These are phyloP conservation scores for Arthrobotrys pseudoclavata DNA, from an alignment of 2,329 filamentous ascomycete species.

Conservation along the genomic window DNA sequence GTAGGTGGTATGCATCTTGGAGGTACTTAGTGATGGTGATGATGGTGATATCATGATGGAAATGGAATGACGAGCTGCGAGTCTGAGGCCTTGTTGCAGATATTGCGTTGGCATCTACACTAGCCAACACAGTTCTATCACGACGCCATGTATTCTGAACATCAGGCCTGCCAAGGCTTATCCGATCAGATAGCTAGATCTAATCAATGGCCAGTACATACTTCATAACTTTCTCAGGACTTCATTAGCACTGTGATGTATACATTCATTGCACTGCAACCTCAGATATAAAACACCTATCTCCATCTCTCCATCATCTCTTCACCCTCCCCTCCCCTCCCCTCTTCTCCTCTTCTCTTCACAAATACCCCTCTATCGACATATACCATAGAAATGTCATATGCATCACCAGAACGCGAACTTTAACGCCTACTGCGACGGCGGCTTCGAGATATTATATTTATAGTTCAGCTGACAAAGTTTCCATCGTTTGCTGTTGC, in stretches of 20 bases:
- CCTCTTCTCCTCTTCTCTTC: neutral
- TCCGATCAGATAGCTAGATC: slow-evolving; percentile 9
- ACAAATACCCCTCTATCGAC: neutral
- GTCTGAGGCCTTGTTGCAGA: slow-evolving; percentile 44
- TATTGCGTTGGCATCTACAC: slow-evolving; percentile 46
- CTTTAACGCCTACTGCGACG: neutral
- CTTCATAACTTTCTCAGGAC: neutral
- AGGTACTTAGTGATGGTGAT: neutral
- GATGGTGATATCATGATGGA: neutral
- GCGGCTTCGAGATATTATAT: slow-evolving; percentile 16
- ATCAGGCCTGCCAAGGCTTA: slow-evolving; percentile 22
- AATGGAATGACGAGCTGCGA: neutral
- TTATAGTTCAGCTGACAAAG: slow-evolving; percentile 45
- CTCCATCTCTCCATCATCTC: slow-evolving; percentile 10
- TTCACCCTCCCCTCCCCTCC: neutral
- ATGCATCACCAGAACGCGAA: neutral
- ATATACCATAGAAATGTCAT: neutral
- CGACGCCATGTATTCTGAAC: neutral
- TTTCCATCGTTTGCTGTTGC: slow-evolving; percentile 40
- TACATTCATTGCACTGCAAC: neutral
- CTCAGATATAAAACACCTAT: neutral
- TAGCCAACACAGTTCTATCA: slow-evolving; percentile 34
- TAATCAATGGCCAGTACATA: neutral
- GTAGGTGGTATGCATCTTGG: slow-evolving; percentile 7
- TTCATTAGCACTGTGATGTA: neutral